Evolutionary conservation across 2,329 filamentous ascomycete species (phyloP).

Genomic region (Monosporascus sp.): DNA sequence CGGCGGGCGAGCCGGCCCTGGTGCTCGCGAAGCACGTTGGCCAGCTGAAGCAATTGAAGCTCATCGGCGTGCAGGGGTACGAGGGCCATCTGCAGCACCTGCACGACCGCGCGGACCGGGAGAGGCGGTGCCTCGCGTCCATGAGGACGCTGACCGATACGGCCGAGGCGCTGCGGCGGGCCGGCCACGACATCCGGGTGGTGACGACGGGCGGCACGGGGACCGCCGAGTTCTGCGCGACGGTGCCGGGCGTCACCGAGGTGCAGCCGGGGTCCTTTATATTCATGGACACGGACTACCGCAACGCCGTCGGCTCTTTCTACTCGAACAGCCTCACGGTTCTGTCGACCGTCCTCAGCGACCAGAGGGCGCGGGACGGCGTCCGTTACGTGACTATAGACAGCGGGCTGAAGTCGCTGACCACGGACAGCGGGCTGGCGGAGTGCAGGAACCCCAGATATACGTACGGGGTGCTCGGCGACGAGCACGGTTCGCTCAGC

Average conservation of each 20-base stretch:
- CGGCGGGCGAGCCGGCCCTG: constrained; percentile 34
- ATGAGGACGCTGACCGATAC: constrained; percentile 40
- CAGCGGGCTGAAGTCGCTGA: constrained; percentile 44
- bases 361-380: constrained; percentile 34
- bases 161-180: constrained; percentile 34
- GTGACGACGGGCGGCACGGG: constrained; percentile 49
- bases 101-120: constrained; percentile 37
- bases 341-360: constrained; percentile 43
- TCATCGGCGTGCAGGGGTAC: constrained; percentile 48
- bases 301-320: constrained; percentile 43
- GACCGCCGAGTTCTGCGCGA: constrained; percentile 48
- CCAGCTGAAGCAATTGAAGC: constrained; percentile 30
- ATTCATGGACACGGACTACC: constrained; percentile 54
- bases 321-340: constrained; percentile 46
- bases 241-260: constrained; percentile 45
- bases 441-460: constrained; percentile 41
- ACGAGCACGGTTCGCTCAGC: constrained; percentile 42
- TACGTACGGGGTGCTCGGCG: constrained; percentile 38
- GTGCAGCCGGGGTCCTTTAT: constrained; percentile 51
- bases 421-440: constrained; percentile 45
- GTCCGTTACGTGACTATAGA: constrained; percentile 37
- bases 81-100: constrained; percentile 50
- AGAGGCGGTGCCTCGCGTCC: constrained; percentile 36
- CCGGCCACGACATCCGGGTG: constrained; percentile 39
- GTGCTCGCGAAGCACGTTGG: constrained; percentile 35